Evolutionary conservation across 306 rosid genomes (phyloP).

Genomic region (Albizia julibrissin): DNA sequence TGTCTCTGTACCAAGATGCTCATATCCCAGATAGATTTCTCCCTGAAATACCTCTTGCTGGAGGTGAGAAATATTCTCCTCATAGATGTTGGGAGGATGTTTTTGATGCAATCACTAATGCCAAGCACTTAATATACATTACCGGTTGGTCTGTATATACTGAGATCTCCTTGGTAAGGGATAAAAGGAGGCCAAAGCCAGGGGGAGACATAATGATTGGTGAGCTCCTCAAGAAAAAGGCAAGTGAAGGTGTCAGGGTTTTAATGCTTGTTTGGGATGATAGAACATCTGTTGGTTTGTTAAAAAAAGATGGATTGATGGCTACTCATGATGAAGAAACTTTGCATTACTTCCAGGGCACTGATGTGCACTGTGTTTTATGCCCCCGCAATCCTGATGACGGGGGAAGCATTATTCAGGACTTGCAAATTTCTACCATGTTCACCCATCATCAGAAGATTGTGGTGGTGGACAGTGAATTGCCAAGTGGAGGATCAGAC

Average conservation of each 20-base stretch:
- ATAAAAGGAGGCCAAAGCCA: slow-evolving; percentile 67
- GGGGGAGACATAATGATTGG: slow-evolving; percentile 65
- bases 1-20: slow-evolving; percentile 76
- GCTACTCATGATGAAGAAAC: slow-evolving; percentile 83
- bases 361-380: slow-evolving; percentile 67
- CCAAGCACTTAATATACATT: slow-evolving; percentile 66
- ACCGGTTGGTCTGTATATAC: slow-evolving; percentile 86
- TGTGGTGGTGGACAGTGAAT: slow-evolving; percentile 63
- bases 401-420: slow-evolving; percentile 72
- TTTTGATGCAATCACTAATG: slow-evolving; percentile 67
- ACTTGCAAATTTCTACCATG: slow-evolving; percentile 65
- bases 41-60: slow-evolving; percentile 65
- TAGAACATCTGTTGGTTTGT: slow-evolving; percentile 66
- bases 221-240: slow-evolving; percentile 68
- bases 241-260: slow-evolving; percentile 70
- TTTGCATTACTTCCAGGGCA: slow-evolving; percentile 39
- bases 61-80: slow-evolving; percentile 57
- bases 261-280: slow-evolving; percentile 85
- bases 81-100: slow-evolving; percentile 82
- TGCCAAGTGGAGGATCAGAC: slow-evolving; percentile 55
- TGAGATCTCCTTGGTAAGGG: slow-evolving; percentile 70
- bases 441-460: slow-evolving; percentile 87
- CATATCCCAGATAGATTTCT: slow-evolving; percentile 68
- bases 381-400: slow-evolving; percentile 83
- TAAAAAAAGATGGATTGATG: slow-evolving; percentile 78